phyloP scores from a whole-genome alignment of 371 early-diverging fungal species.

The Syncephalis plumigaleata region DNA sequence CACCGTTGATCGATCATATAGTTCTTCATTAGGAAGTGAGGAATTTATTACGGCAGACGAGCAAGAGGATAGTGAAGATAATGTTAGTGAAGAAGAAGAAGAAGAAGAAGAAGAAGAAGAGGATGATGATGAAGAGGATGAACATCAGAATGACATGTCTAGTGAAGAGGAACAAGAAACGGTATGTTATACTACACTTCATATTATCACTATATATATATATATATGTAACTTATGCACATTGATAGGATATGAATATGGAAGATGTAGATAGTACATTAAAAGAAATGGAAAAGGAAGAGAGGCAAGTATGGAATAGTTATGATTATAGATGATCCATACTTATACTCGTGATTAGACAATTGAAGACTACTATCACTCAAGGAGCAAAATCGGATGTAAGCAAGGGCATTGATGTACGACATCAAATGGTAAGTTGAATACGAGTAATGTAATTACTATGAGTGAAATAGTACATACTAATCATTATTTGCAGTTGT shows the following conservation, averaged over 20 bases:
- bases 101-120: constrained; percentile 13
- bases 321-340: constrained; percentile 6
- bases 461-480: neutral
- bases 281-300: constrained; percentile 33
- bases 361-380: constrained; percentile 42
- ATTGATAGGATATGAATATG: neutral
- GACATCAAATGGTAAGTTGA: constrained; percentile 28
- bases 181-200: no score
- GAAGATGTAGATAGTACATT: neutral
- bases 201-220: no score
- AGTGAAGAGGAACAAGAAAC: no score
- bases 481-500: constrained; percentile 17
- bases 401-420: constrained; percentile 82
- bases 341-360: constrained; percentile 8
- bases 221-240: neutral
- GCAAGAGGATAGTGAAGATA: no score
- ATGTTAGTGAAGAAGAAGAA: constrained; percentile 18
- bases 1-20: no score
- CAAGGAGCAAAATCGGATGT: constrained; percentile 59
- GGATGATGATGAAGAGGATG: constrained; percentile 16
- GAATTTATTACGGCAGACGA: constrained; percentile 10
- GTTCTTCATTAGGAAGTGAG: constrained; percentile 11
- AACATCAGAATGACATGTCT: constrained; percentile 16
- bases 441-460: neutral
- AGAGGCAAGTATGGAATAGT: constrained; percentile 28